Base-by-base conservation (phyloP, 495 filamentous ascomycete species). In the Talaromyces nanjingensis region DNA sequence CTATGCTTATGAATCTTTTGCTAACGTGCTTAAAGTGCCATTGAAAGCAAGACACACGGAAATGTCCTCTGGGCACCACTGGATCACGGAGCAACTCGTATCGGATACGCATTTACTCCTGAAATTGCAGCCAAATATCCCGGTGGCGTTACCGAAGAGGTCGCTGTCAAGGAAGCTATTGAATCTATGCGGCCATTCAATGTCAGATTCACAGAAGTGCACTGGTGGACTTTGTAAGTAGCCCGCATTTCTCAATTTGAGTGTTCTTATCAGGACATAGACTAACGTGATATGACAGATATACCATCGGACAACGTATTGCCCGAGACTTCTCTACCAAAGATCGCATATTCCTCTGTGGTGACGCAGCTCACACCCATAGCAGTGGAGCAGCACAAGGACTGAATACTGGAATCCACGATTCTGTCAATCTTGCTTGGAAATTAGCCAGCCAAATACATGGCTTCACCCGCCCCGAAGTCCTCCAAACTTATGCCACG, bases 161-260 rank as follows among this genome's bases (percentile, higher is more conserved):
- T 66, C 6, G 68, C 68, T 4, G 70, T 77, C 8, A 68, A 69
- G 33, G 79, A 82, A 66, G 79, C 80, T 1, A 74, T 79, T 18
- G 75, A 71, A 27, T 72, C 74, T 0, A 74, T 82, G 27, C 74
- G 74, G 63, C 81, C 81, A 0, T 84, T 83, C 64, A 67, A 60
- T 1, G 62, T 84, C 25, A 65, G 71, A 6, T 79, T 82, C 56
- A 73, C 76, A 39, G 69, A 73, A 25, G 77, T 84, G 0, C 75
- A 84, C 52, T 84, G 81, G 83, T 85, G 77, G 76, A 85, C 82
- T 2, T 72, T 83, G 27, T 84, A 85, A 63, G 77, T 73, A 1
- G 82, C 85, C 29, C 14, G 37, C 12, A 42, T 16, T 16, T 42
- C 37, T 16, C n/a, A 2, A 20, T 20, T 12, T 2, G n/a, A 20